Base-by-base conservation (phyloP, 106 monocot genomes). In the Dendrobium catenatum region DNA sequence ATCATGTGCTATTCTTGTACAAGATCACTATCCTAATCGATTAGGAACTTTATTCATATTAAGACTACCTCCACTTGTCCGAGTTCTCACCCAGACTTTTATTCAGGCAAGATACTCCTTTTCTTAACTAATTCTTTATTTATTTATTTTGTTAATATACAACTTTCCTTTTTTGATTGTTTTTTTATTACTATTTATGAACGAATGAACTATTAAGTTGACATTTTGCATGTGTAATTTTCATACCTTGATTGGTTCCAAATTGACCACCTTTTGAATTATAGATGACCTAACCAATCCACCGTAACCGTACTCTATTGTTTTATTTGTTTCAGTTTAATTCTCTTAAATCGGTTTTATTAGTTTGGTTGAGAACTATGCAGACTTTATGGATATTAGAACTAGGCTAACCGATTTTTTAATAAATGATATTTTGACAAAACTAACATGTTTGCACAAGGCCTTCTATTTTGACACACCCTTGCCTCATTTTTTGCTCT, bases 11-110 rank as follows among this genome's bases (percentile, higher is more conserved):
- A 83, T 82, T 77, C 81, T 99, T 77, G 79, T 95, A 49, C 98
- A 99, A 87, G 95, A 95, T 82, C 90, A 99, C 47, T 99, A 91
- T 88, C 98, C 98, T 55, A 88, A 95, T 85, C 88, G 93, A 40
- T 93, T 99, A 84, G 90, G 85, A 3, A 76, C 78, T 42, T 83
- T 94, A 56, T 77, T 88, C 67, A 75, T 99, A 73, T 46, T 93
- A 42, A 86, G 95, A 27, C 91, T 99, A 81, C 95, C 98, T 82
- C 87, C 93, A 11, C 66, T 93, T 72, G 87, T 89, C 48, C 84
- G 89, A 77, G 91, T 91, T 54, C 79, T 95, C 78, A 81, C 89
- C 20, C 91, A 99, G 67, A 88, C 93, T 66, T 86, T 95, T 84
- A 75, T 99, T 81, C 93, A 95, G 77, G 98, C 93, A 89, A 86